Conservation (phyloP, 2,329 filamentous ascomycete species). For the Phialocephala subalpina region DNA sequence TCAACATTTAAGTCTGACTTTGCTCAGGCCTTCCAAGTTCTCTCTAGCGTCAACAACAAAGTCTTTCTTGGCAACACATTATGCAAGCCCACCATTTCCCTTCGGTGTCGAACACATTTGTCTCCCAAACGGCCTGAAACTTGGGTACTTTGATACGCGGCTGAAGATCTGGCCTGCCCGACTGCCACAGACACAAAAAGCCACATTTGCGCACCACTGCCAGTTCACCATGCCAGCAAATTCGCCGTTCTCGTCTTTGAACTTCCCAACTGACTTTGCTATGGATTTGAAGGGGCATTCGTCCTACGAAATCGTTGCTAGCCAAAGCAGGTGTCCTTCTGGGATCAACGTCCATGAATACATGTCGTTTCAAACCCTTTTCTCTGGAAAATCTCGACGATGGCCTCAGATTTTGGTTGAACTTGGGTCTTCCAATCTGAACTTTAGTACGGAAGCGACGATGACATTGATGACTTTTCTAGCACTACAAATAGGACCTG, state of each 20-base stretch:
- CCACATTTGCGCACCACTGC: conserved; percentile 45
- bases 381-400: conserved; percentile 51
- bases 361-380: conserved; percentile 53
- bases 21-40: conserved; percentile 16
- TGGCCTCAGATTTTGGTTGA: conserved; percentile 59
- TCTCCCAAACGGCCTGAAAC: conserved; percentile 41
- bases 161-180: conserved; percentile 40
- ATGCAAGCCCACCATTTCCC: conserved; percentile 41
- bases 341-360: conserved; percentile 57
- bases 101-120: conserved; percentile 37
- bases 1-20: background rate
- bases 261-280: conserved; percentile 31
- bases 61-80: conserved; percentile 45
- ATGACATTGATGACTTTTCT: conserved; percentile 59
- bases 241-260: conserved; percentile 39
- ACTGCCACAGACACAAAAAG: conserved; percentile 29
- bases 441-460: conserved; percentile 64
- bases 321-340: conserved; percentile 54
- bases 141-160: conserved; percentile 42
- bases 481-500: conserved; percentile 62
- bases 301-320: conserved; percentile 53
- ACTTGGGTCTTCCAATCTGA: conserved; percentile 61
- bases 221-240: conserved; percentile 44
- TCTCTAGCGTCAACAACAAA: conserved; percentile 45
- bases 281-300: conserved; percentile 42